Base-by-base conservation (phyloP, 2,329 filamentous ascomycete genomes). In the Whalleya microplaca region DNA sequence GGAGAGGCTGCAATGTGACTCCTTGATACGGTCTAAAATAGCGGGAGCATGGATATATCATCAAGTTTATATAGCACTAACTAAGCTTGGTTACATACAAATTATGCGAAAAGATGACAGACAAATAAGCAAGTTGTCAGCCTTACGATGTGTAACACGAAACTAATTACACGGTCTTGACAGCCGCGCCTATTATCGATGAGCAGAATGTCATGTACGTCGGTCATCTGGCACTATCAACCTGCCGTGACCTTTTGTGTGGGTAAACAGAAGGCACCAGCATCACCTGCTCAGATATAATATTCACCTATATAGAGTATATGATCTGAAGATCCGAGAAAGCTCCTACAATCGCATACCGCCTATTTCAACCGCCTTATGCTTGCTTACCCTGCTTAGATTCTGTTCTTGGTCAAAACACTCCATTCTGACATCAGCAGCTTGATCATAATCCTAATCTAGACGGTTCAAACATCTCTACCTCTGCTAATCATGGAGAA, bases 81-180 rank as follows among this genome's bases (percentile, higher is more conserved):
- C 48, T 47, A 48, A 44, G 43, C 58, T 58, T 55, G 55, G 54
- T 45, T 49, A 52, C 56, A 58, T 62, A 52, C 52, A 55, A 32
- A 41, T 53, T 51, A 54, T 49, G n/a, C 32, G n/a, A 51, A 32
- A 44, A 29, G 50, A 49, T 51, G 18, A 27, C 29, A 45, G 23
- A 53, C 29, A 46, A 14, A 23, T 7, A 27, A 37, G 21, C 14
- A 58, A 19, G 47, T 50, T 42, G 48, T 59, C 56, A 62, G 60
- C 60, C 60, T 60, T 62, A 60, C 41, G 51, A 62, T 53, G 51
- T 52, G 60, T 58, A 54, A 32, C 51, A 60, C 54, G 41, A 27
- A 46, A 27, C 43, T 47, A 48, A 21, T 47, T 50, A 37, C 49
- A 46, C 40, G 32, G 45, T 21, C 19, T 42, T 23, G 32, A 49